Conservation (phyloP, 2,329 filamentous ascomycete genomes). For the Esteya vermicola region DNA sequence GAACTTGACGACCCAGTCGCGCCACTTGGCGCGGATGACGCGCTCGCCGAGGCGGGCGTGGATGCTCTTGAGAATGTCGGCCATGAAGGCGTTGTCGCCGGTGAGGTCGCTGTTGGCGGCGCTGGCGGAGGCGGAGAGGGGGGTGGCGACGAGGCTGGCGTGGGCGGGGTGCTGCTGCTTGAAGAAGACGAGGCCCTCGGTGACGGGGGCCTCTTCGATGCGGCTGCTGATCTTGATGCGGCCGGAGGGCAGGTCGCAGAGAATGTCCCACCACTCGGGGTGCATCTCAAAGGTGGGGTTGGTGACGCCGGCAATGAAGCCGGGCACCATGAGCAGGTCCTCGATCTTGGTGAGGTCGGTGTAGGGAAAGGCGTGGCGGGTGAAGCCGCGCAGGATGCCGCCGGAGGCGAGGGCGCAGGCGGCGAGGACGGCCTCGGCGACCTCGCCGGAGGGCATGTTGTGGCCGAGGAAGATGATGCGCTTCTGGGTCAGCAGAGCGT, state of each 20-base stretch:
- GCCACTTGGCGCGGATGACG: constrained; percentile 82
- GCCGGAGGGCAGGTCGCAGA: constrained; percentile 85
- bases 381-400: constrained; percentile 84
- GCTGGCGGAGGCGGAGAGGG: constrained; percentile 21
- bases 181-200: constrained; percentile 77
- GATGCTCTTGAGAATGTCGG: constrained; percentile 70
- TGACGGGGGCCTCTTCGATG: constrained; percentile 67
- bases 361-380: constrained; percentile 91
- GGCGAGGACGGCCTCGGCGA: constrained; percentile 95
- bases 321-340: constrained; percentile 85
- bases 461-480: constrained; percentile 91
- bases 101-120: constrained; percentile 50
- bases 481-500: constrained; percentile 91
- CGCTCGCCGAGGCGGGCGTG: constrained; percentile 76
- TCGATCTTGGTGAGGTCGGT: constrained; percentile 97
- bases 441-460: constrained; percentile 87
- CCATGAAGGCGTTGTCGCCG: constrained; percentile 81
- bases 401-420: constrained; percentile 89
- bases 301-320: constrained; percentile 94
- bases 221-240: constrained; percentile 87
- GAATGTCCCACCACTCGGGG: constrained; percentile 93
- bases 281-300: constrained; percentile 94
- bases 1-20: constrained; percentile 89
- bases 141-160: constrained; percentile 31
- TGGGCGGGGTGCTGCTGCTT: constrained; percentile 59